Evolutionary conservation across 495 filamentous ascomycete genomes (phyloP).

Genomic region (Aspergillus homomorphus): DNA sequence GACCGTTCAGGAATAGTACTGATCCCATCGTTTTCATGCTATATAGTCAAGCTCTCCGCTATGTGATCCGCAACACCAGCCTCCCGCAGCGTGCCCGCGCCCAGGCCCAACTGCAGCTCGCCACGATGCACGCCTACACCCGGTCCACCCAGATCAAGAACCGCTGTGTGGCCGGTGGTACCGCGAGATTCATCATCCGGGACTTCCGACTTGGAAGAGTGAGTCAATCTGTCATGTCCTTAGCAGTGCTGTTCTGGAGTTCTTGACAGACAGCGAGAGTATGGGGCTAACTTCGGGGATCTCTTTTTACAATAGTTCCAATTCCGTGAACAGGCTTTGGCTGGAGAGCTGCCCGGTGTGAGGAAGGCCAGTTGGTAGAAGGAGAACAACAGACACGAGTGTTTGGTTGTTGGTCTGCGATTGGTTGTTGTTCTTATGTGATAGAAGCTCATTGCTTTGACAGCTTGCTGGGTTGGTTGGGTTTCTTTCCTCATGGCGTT

Average conservation of each 20-base stretch:
- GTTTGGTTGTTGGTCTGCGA: not conserved
- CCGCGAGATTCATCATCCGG: constrained; percentile 76
- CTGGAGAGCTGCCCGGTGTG: constrained; percentile 87
- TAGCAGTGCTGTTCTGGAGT: no score
- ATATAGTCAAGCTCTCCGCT: constrained; percentile 87
- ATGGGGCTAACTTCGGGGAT: constrained; percentile 24
- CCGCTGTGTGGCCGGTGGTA: constrained; percentile 85
- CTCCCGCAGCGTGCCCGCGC: constrained; percentile 77
- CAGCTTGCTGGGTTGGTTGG: constrained; percentile 13
- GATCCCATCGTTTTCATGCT: constrained; percentile 7
- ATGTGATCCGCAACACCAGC: constrained; percentile 87
- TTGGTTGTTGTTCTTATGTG: not conserved
- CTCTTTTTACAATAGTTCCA: constrained; percentile 64
- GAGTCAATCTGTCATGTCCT: constrained; percentile 35
- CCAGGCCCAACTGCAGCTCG: constrained; percentile 86
- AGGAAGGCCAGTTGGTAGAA: constrained; percentile 97
- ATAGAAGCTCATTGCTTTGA: not conserved
- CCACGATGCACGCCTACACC: constrained; percentile 93
- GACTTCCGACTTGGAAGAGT: constrained; percentile 91
- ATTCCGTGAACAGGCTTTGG: constrained; percentile 84
- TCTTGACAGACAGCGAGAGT: no score
- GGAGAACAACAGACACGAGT: no score
- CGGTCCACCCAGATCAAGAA: constrained; percentile 90
- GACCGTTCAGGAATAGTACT: no score
- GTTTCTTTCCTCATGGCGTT: constrained; percentile 32